These are phyloP conservation scores for Phytophthora constricta DNA, from an alignment of 352 stramenopile genomes.

Conservation along the genomic window DNA sequence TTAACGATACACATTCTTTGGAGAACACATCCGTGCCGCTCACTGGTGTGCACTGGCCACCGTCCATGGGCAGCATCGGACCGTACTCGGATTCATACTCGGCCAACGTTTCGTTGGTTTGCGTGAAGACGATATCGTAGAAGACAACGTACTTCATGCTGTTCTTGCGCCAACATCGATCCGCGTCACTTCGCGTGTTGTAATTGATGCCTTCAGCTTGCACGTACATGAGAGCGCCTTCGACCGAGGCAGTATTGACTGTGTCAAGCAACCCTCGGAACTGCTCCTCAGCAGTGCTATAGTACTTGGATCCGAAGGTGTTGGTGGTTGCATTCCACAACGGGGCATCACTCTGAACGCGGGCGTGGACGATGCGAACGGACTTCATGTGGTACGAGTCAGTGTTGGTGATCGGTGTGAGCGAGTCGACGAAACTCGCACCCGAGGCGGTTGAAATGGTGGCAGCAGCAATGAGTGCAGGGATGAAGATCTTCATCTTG, in stretches of 20 bases:
- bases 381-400: constrained; percentile 38
- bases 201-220: constrained; percentile 81
- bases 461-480: constrained; percentile 7
- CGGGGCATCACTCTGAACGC: constrained; percentile 53
- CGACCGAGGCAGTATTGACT: constrained; percentile 78
- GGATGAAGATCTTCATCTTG: constrained; percentile 33
- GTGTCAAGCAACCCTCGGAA: constrained; percentile 66
- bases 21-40: constrained; percentile 22
- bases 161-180: constrained; percentile 70
- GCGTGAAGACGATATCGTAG: constrained; percentile 64
- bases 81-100: constrained; percentile 56
- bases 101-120: constrained; percentile 49
- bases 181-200: constrained; percentile 20
- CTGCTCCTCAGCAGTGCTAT: constrained; percentile 35
- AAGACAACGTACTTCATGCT: constrained; percentile 77
- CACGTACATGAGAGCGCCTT: constrained; percentile 83
- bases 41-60: constrained; percentile 52
- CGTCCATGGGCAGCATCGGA: constrained; percentile 68
- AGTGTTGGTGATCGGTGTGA: constrained; percentile 16
- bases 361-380: constrained; percentile 51
- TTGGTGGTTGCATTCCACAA: constrained; percentile 25
- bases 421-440: constrained; percentile 13
- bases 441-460: constrained; percentile 1
- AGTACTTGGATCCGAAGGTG: constrained; percentile 37
- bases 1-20: constrained; percentile 21